Percentiles rank a stretch among this genome's conserved stretches.
Conservation (phyloP, 1,284 basidiomycete species). For the Austropuccinia psidii region DNA sequence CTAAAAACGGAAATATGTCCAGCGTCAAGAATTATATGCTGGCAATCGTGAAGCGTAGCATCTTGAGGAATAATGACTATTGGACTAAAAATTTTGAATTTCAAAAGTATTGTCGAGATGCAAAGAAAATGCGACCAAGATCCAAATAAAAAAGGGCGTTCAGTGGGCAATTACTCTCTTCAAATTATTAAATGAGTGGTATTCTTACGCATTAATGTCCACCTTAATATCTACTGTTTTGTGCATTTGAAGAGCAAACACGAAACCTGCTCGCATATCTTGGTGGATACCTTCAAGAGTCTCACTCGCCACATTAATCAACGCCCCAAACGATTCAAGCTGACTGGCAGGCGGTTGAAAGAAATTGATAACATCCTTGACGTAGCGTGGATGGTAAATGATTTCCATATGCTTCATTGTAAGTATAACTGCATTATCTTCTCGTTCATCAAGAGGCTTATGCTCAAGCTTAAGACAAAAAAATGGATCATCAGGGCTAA, state of each 20-base stretch:
- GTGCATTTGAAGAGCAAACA: constrained; percentile 84
- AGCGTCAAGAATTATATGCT: constrained; percentile 87
- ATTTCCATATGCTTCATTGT: constrained; percentile 96
- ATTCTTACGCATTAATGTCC: constrained; percentile 71
- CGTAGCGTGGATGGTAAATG: constrained; percentile 88
- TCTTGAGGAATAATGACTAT: constrained; percentile 91
- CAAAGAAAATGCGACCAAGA: too few relatives aligned
- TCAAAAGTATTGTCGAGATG: too few relatives aligned
- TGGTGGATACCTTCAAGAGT: constrained; percentile 90
- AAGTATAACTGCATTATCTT: constrained; percentile 82
- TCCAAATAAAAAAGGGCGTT: too few relatives aligned
- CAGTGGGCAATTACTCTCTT: too few relatives aligned
- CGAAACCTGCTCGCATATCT: constrained; percentile 88
- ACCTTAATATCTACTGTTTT: constrained; percentile 93
- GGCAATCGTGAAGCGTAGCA: constrained; percentile 67
- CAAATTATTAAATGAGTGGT: too few relatives aligned
- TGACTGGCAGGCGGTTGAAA: constrained; percentile 92
- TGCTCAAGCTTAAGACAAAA: constrained; percentile 88
- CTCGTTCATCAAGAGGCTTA: constrained; percentile 84
- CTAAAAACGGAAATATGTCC: constrained; percentile 93
- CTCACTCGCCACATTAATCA: constrained; percentile 73
- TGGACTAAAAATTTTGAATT: constrained; percentile 54
- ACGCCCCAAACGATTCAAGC: constrained; percentile 74
- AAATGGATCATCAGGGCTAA: constrained; percentile 75
- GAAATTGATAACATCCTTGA: constrained; percentile 86